Evolutionary conservation across 495 filamentous ascomycete species (phyloP), one percentile per base, ranked within the genome.

Genomic region (Neurospora terricola): DNA sequence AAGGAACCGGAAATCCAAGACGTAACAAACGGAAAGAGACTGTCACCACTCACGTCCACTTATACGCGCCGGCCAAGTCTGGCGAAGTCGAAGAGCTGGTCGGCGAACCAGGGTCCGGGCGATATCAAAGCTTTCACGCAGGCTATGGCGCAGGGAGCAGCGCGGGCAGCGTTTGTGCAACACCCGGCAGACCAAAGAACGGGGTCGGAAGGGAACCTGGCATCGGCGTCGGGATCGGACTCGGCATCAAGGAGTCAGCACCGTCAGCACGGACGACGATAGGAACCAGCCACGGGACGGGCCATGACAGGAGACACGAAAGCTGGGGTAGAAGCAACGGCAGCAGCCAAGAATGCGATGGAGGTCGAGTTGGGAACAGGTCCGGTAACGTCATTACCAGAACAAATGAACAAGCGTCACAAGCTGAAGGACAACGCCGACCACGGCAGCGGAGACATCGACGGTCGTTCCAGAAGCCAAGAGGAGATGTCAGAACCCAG

Each of bases 131-230:
- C 14, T 66, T 34, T 66, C 27, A 66, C 27, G 54, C 73, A 71
- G 39, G 71, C 75, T 38, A 80, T 81, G 54, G 79, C 76, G 34
- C 75, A 73, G 45, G 79, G 75, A 72, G 78, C 80, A 69, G 80
- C 78, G 10, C 76, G 76, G 38, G 59, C 72, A 69, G 78, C 79
- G 0, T 78, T 78, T 62, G 59, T 69, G 34, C 75, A 75, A 34
- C 74, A 42, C 12, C 2, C 16, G 9, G n/a, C 7, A 16, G 14
- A 27, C n/a, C 62, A 18, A 66, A 66, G 54, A 66, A 18, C 54
- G 7, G 14, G 14, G 27, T 11, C 54, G 54, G 54, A 66, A 18
- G 27, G 14, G 6, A 66, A 4, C 27, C 23, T 42, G 34, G 36
- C 38, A 45, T 27, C 16, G 62, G 66, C 21, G n/a, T 36, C 72